These are phyloP conservation scores for Aspergillus melleus DNA, from an alignment of 2,329 filamentous ascomycete species.

Conservation along the genomic window DNA sequence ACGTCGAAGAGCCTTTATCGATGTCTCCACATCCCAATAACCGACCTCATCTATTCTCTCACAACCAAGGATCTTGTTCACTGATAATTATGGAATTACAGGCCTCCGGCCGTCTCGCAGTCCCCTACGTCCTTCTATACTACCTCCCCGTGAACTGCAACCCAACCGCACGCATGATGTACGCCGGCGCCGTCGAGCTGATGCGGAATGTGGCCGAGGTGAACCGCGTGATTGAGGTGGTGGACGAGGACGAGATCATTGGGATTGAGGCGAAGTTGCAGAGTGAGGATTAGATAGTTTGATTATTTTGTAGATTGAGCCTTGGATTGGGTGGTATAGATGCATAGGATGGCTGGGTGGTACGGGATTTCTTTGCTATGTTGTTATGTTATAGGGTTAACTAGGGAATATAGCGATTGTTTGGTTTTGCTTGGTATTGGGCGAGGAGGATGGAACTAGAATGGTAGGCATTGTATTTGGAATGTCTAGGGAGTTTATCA, in stretches of 20 bases:
- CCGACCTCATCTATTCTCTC: background rate
- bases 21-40: no score
- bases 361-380: no score
- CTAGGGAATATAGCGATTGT: no score
- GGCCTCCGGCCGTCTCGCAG: conserved; percentile 78
- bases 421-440: background rate
- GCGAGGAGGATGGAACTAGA: no score
- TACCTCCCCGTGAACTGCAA: conserved; percentile 94
- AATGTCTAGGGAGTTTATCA: no score
- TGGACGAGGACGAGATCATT: conserved; percentile 75
- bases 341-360: no score
- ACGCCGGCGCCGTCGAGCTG: conserved; percentile 92
- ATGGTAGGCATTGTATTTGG: no score
- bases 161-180: conserved; percentile 83
- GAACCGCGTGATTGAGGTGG: conserved; percentile 82
- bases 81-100: conserved; percentile 34
- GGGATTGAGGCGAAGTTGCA: conserved; percentile 70
- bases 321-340: no score
- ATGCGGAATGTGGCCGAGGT: conserved; percentile 92
- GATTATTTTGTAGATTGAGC: no score
- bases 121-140: conserved; percentile 93
- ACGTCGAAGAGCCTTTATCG: no score
- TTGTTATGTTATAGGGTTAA: no score
- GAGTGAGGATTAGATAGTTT: conserved; percentile 30
- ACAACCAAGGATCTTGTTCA: background rate